Evolutionary conservation across 2,329 filamentous ascomycete genomes (phyloP).

Genomic region (Erysiphe neolycopersici): DNA sequence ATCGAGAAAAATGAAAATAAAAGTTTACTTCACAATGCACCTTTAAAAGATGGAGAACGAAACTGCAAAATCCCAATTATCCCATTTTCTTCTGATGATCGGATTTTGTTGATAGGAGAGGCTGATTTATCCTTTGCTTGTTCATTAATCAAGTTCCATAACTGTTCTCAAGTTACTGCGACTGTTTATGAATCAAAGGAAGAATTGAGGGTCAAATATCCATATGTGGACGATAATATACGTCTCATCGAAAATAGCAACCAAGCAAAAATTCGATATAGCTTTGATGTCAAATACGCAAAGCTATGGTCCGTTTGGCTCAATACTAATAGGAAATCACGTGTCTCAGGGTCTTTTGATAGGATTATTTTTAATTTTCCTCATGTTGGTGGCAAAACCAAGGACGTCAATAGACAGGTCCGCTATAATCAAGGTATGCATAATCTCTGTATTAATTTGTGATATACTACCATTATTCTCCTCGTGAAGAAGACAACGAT

Average conservation of each 20-base stretch:
- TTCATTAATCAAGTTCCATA: constrained; percentile 37
- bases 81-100: constrained; percentile 37
- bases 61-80: constrained; percentile 18
- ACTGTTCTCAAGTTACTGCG: constrained; percentile 37
- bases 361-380: constrained; percentile 90
- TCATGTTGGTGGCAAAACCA: constrained; percentile 76
- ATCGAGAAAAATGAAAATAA: too few relatives aligned
- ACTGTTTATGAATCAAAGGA: constrained; percentile 36
- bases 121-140: constrained; percentile 57
- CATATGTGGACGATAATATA: constrained; percentile 35
- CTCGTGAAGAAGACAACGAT: too few relatives aligned
- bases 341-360: constrained; percentile 26
- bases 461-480: background rate
- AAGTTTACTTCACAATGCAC: too few relatives aligned
- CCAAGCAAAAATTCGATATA: constrained; percentile 24
- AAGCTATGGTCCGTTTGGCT: constrained; percentile 16
- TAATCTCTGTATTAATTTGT: background rate
- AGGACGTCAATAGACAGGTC: constrained; percentile 83
- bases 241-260: constrained; percentile 20
- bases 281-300: constrained; percentile 41
- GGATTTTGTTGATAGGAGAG: constrained; percentile 54
- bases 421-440: constrained; percentile 47
- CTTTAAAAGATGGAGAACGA: too few relatives aligned
- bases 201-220: constrained; percentile 46
- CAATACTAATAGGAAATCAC: constrained; percentile 1